Evolutionary conservation across 805 yeast species (phyloP).

Genomic region (Blastobotrys americana): DNA sequence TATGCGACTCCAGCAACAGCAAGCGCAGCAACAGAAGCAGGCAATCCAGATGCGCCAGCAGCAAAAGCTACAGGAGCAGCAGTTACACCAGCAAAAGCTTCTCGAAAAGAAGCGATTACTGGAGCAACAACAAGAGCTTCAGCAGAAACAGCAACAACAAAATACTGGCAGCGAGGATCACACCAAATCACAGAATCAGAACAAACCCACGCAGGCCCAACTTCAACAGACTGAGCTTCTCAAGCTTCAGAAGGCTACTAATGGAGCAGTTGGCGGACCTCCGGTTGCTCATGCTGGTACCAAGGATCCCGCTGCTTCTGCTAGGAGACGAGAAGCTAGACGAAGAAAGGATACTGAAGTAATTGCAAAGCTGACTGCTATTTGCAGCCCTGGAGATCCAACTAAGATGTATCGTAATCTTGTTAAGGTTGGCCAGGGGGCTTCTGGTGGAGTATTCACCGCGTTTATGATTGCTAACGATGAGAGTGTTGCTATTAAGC

Average conservation of each 20-base stretch:
- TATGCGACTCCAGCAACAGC: constrained; percentile 35
- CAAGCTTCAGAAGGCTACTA: constrained; percentile 24
- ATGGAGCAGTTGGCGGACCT: constrained; percentile 21
- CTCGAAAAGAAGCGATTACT: constrained; percentile 20
- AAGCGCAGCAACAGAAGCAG: constrained; percentile 28
- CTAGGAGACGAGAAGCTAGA: constrained; percentile 64
- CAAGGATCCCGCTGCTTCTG: constrained; percentile 22
- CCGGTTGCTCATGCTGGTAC: constrained; percentile 10
- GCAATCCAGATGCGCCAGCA: constrained; percentile 21
- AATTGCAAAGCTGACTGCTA: constrained; percentile 59
- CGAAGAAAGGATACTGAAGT: constrained; percentile 65
- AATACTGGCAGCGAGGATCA: constrained; percentile 1
- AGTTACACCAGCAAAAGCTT: constrained; percentile 14
- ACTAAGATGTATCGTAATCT: constrained; percentile 53
- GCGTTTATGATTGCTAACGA: constrained; percentile 57
- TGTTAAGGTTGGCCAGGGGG: constrained; percentile 79
- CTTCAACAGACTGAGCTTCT: constrained; percentile 22
- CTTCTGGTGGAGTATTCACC: constrained; percentile 85
- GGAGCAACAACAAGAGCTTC: constrained; percentile 21
- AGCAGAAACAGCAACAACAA: constrained; percentile 8
- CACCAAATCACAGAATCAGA: neutral
- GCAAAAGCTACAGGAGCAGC: constrained; percentile 16
- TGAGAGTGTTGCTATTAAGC: constrained; percentile 88
- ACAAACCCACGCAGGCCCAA: neutral
- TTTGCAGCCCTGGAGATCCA: constrained; percentile 85